Evolutionary conservation across 805 yeast genomes (phyloP), one percentile per base, ranked within the genome.

Genomic region (Yamadazyma scolyti): DNA sequence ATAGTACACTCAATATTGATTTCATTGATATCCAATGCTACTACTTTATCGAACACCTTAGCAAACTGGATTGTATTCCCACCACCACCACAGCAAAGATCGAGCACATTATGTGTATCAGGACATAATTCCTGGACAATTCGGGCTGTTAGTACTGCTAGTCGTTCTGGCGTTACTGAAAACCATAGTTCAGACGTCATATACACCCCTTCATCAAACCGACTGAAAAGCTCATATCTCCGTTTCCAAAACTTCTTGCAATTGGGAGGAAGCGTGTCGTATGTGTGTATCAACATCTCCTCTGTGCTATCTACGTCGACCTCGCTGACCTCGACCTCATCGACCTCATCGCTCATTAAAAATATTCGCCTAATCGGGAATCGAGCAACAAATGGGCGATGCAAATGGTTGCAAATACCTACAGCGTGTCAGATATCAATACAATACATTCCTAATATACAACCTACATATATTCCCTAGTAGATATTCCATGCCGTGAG

Each of bases 81-180:
- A 1, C 95, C 96, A 1, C 88, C 95, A 0, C 96, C 96, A 42
- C 90, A 79, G 45, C 85, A 84, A 2, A 83, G 68, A 47, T 87
- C 96, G 9, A 82, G 51, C 0, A 79, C 57, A 3, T 58, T 64
- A 4, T 40, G 42, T 2, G 75, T 68, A 0, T 68, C 48, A 0
- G 79, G 85, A 14, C 75, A 50, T 35, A 79, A 67, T 10, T 71
- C 66, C 30, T 61, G 54, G 11, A 79, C 55, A 34, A 75, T 68
- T 32, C 69, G 65, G 0, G 88, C 82, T 0, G 71, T 55, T 44
- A 75, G 77, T 5, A 60, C 56, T 1, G 96, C 93, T 1, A 84
- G 60, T 2, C 53, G 46, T 47, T 89, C 97, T 0, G 95, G 89
- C 0, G 97, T 89, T 4, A 87, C 95, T 34, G 90, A 80, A 54